Evolutionary conservation across 805 yeast species (phyloP).

Genomic region (Candida golubevii): DNA sequence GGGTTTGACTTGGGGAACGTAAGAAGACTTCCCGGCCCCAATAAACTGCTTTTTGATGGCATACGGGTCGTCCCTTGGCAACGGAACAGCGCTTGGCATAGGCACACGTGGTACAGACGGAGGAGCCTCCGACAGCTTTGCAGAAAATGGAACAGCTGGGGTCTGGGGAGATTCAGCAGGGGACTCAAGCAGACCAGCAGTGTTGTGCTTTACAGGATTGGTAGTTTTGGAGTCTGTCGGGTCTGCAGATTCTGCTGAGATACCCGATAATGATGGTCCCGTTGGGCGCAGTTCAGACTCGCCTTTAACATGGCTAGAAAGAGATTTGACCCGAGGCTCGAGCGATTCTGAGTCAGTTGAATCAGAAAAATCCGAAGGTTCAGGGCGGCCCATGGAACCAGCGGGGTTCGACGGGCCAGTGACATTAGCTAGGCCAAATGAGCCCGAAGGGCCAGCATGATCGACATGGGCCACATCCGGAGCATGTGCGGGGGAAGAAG

Average conservation of each 20-base stretch:
- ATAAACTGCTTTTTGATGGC: conserved; percentile 50
- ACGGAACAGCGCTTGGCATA: conserved; percentile 24
- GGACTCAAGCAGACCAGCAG: neutral
- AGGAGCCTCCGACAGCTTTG: neutral
- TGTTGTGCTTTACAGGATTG: neutral
- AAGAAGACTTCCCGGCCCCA: conserved; percentile 56
- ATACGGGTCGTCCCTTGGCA: conserved; percentile 41
- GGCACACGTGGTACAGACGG: conserved; percentile 10
- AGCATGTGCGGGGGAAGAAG: neutral
- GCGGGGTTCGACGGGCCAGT: neutral
- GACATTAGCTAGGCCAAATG: neutral
- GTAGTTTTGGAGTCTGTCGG: neutral
- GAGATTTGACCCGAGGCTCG: conserved; percentile 2
- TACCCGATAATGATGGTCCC: neutral
- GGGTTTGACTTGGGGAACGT: conserved; percentile 47
- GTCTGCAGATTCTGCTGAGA: neutral
- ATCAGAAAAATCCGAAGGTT: neutral
- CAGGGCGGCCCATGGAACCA: neutral
- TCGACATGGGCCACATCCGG: neutral
- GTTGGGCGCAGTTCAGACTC: neutral
- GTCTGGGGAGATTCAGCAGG: neutral
- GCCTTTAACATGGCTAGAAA: conserved; percentile 4
- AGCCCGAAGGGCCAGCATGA: neutral
- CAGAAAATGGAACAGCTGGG: neutral
- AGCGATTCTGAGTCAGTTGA: neutral